These are phyloP conservation scores for Pulveroboletus frians DNA, from an alignment of 768 basidiomycete genomes.

Conservation along the genomic window DNA sequence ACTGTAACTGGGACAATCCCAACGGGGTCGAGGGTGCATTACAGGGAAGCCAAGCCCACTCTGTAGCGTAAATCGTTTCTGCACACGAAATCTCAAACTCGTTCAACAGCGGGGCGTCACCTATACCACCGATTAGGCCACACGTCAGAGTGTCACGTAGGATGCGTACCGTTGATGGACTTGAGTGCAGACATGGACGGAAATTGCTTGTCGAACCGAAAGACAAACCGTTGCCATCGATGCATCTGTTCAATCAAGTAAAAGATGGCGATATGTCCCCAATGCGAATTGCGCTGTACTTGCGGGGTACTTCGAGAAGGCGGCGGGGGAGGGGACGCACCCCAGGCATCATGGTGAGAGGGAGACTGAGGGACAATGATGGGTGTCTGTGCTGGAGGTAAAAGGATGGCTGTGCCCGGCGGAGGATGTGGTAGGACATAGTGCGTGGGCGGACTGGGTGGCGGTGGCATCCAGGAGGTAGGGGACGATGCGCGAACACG, in stretches of 20 bases:
- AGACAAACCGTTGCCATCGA: constrained; percentile 77
- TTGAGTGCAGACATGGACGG: constrained; percentile 68
- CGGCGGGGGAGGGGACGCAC: constrained; percentile 28
- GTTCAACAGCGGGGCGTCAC: constrained; percentile 63
- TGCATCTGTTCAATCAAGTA: constrained; percentile 79
- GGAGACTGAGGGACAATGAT: constrained; percentile 46
- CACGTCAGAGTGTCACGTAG: background rate
- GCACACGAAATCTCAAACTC: constrained; percentile 77
- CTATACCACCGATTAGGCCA: constrained; percentile 32
- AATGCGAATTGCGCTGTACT: constrained; percentile 52
- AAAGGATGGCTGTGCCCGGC: constrained; percentile 25
- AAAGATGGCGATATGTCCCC: constrained; percentile 77
- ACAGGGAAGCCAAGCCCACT: constrained; percentile 75
- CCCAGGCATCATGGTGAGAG: constrained; percentile 37
- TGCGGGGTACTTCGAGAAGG: constrained; percentile 27
- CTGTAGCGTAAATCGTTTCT: constrained; percentile 53
- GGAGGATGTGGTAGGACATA: constrained; percentile 35
- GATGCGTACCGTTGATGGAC: constrained; percentile 57
- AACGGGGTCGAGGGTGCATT: constrained; percentile 31
- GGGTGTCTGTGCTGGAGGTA: constrained; percentile 37
- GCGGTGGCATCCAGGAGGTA: constrained; percentile 29
- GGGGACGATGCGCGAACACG: constrained; percentile 28
- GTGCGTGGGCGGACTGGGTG: constrained; percentile 30
- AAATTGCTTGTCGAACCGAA: constrained; percentile 75
- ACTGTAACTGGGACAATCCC: constrained; percentile 44